Evolutionary conservation across 2,329 filamentous ascomycete species (phyloP).

Genomic region (Pestalotiopsis fici): DNA sequence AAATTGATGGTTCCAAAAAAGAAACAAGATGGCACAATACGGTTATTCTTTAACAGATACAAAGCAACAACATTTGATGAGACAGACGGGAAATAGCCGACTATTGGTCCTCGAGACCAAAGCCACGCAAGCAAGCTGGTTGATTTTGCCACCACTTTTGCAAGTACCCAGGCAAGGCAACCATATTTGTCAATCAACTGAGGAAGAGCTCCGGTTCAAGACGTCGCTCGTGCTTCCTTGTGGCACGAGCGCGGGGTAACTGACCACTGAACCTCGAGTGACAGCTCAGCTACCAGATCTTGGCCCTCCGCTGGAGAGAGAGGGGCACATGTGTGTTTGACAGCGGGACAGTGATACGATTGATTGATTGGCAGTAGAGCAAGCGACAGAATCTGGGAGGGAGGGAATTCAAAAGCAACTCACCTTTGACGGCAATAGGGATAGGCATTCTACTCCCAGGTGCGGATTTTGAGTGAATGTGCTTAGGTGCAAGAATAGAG

Average conservation of each 20-base stretch:
- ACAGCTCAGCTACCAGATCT: background rate
- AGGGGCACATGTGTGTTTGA: background rate
- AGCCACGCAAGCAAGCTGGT: conserved; percentile 2
- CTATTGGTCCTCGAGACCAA: background rate
- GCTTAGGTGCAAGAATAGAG: background rate
- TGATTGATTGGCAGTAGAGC: background rate
- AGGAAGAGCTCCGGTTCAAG: background rate
- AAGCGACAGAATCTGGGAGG: background rate
- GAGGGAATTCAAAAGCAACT: background rate
- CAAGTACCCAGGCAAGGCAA: background rate
- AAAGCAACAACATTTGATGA: background rate
- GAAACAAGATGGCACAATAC: background rate
- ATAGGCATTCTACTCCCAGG: conserved; percentile 1
- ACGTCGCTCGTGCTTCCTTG: background rate
- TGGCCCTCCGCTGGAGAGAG: background rate
- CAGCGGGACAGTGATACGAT: background rate
- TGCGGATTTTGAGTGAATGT: background rate
- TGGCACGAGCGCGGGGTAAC: conserved; percentile 2
- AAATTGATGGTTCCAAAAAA: background rate
- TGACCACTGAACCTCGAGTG: background rate
- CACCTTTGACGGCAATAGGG: conserved; percentile 4
- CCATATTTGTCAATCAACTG: conserved; percentile 4
- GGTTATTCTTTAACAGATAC: background rate
- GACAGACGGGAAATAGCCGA: background rate
- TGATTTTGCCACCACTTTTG: background rate